Evolutionary conservation across 805 yeast species (phyloP), one percentile per base, ranked within the genome.

Genomic region (Starmera amethionina): DNA sequence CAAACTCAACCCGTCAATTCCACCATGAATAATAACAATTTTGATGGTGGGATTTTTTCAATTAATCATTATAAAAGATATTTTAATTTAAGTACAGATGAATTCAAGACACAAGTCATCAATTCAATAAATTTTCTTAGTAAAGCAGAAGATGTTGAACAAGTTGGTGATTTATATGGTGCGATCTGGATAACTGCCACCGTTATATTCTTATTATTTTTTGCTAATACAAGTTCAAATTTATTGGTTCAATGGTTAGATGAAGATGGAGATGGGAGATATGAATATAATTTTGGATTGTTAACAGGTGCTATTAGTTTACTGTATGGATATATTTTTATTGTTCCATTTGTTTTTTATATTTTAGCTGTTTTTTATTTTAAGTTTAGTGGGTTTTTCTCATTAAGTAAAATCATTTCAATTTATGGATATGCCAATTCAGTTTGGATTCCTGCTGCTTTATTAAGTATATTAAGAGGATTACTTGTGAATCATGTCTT

Each of bases 121-220:
- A 55, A 67, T 41, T 76, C 88, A 0, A 46, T 80, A 33, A 80
- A 82, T 49, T 83, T 89, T 14, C 47, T 70, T 33, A 52, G 51
- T 14, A 54, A 51, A 8, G 65, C 58, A 30, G 68, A 60, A 46
- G 48, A 65, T 48, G 65, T 67, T 36, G 68, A 68, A 32, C 66
- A 68, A 13, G 42, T 47, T 40, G 75, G 81, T 4, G 97, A 89
- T 52, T 62, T 89, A 40, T 90, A 87, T 58, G 96, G 96, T 1
- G 82, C 94, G 8, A 65, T 87, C 15, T 89, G 97, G 97, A 78
- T 89, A 35, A 83, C 90, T 11, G 87, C 88, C 0, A 82, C 95
- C 0, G 74, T 86, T 38, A 76, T 85, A 1, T 75, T 84, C 47
- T 64, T 80, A 29, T 67, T 85, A 56, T 88, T 88, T 61, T 78